These are phyloP conservation scores for Pseudogymnoascus sp. DNA, from an alignment of 2,329 filamentous ascomycete genomes.

Conservation along the genomic window DNA sequence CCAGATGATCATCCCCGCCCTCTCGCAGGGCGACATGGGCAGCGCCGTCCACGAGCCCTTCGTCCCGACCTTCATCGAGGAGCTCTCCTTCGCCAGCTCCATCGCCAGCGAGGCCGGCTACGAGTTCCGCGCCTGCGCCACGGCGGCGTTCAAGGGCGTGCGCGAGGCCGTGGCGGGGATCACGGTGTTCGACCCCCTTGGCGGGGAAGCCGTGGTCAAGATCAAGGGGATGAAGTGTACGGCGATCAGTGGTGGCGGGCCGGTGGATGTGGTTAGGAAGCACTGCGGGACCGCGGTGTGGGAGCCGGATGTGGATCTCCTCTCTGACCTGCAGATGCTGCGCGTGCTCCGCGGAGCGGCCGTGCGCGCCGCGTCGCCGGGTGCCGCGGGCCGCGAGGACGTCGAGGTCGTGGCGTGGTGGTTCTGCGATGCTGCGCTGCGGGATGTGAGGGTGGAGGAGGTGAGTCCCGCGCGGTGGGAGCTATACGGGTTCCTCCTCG, in stretches of 20 bases:
- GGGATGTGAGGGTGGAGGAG: not conserved
- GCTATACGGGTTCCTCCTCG: not conserved
- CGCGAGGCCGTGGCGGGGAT: not conserved
- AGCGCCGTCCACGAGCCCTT: not conserved
- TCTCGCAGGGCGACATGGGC: constrained; percentile 10
- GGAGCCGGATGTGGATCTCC: not conserved
- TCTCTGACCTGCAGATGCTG: not conserved
- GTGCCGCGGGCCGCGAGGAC: not conserved
- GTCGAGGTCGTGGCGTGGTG: not conserved
- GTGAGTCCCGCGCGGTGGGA: not conserved
- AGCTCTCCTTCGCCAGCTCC: not conserved
- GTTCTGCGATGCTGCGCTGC: not conserved
- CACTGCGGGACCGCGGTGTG: not conserved
- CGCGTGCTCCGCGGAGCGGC: not conserved
- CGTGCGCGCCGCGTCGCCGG: not conserved
- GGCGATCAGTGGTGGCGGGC: not conserved
- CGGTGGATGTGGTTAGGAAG: not conserved
- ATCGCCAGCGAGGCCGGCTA: not conserved
- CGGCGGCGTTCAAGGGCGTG: not conserved
- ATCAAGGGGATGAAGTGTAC: not conserved
- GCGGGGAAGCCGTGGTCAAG: not conserved
- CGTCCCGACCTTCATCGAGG: not conserved
- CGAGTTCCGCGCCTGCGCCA: not conserved
- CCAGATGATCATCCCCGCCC: constrained; percentile 24
- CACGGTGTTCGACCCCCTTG: not conserved